Conservation (phyloP, 2,329 filamentous ascomycete species). For the Fusarium sp. region DNA sequence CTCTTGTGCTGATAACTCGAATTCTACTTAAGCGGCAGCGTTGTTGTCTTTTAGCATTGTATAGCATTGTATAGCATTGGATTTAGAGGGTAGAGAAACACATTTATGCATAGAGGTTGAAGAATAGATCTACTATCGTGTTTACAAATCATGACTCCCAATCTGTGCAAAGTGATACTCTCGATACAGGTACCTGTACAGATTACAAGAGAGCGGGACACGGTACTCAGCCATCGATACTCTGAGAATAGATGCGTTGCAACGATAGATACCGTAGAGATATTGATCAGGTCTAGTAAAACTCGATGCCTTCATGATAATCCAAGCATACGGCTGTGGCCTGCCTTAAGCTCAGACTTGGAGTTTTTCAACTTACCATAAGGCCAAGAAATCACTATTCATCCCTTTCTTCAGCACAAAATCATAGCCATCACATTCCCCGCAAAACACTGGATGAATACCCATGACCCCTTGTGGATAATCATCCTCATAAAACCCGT, state of each 20-base stretch:
- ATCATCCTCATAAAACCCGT: background rate
- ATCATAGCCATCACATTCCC: background rate
- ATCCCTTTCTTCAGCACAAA: background rate
- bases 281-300: no score
- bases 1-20: conserved; percentile 59
- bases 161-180: background rate
- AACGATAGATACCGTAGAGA: no score
- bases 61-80: background rate
- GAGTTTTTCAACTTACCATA: background rate
- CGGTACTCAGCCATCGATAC: rapidly evolving
- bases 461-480: background rate
- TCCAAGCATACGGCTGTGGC: no score
- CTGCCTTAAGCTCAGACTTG: no score
- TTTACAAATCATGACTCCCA: background rate
- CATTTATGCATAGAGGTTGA: background rate
- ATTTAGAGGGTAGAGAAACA: conserved; percentile 7
- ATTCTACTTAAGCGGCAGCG: conserved; percentile 33
- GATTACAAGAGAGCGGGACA: no score
- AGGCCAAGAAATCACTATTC: background rate
- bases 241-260: no score
- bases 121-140: conserved; percentile 5
- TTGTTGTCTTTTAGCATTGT: conserved; percentile 1
- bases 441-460: background rate
- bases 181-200: no score
- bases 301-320: no score